phyloP scores from a whole-genome alignment of 2,329 filamentous ascomycete genomes.

The Phyllosticta citribraziliensis region DNA sequence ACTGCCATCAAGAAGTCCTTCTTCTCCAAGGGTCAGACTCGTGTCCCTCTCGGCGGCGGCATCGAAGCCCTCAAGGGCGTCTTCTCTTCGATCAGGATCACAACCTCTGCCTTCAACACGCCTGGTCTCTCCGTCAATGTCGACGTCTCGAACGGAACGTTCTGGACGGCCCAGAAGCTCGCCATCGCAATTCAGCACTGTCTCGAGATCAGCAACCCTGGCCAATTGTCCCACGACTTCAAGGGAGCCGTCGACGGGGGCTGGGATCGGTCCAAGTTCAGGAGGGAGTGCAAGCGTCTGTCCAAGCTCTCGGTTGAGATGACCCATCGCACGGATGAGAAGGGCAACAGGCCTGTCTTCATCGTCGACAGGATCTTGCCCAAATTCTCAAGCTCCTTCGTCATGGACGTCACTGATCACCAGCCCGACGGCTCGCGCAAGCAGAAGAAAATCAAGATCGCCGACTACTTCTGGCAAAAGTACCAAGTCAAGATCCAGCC shows the following conservation, averaged over 20 bases:
- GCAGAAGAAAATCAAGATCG: conserved; percentile 38
- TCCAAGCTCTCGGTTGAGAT: conserved; percentile 32
- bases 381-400: conserved; percentile 34
- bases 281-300: conserved; percentile 32
- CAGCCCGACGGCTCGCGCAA: conserved; percentile 44
- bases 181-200: conserved; percentile 25
- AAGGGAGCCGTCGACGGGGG: conserved; percentile 14
- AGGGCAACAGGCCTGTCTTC: conserved; percentile 30
- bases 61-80: conserved; percentile 80
- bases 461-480: conserved; percentile 43
- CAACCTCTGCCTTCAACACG: conserved; percentile 42
- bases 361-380: conserved; percentile 41
- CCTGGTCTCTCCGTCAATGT: conserved; percentile 71
- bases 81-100: conserved; percentile 75
- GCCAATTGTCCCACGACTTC: conserved; percentile 16
- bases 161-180: conserved; percentile 51
- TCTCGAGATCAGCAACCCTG: conserved; percentile 19
- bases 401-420: conserved; percentile 53
- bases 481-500: conserved; percentile 42
- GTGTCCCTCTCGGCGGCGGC: conserved; percentile 48
- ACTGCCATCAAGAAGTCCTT: conserved; percentile 73
- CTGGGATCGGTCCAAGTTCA: conserved; percentile 15
- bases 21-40: conserved; percentile 50
- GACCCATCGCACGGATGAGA: conserved; percentile 28
- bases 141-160: conserved; percentile 84